phyloP scores from a whole-genome alignment of 1,284 basidiomycete species.

The Marasmius oreades region DNA sequence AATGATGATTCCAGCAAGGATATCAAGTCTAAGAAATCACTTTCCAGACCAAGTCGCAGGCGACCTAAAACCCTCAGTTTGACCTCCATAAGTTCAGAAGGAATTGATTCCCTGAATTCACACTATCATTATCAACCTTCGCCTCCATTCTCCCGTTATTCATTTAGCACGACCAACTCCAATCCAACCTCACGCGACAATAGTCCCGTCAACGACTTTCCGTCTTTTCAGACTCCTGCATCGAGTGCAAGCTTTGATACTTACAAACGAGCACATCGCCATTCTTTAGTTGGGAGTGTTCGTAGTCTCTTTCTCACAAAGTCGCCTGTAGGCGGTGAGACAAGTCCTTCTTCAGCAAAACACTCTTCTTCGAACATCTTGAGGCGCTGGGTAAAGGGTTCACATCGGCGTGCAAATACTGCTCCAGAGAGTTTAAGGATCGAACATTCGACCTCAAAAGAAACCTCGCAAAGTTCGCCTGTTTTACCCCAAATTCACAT shows the following conservation, averaged over 20 bases:
- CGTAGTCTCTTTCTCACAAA: constrained; percentile 8
- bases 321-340: constrained; percentile 27
- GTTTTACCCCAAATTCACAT: no score
- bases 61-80: constrained; percentile 45
- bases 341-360: constrained; percentile 25
- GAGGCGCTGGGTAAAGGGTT: constrained; percentile 43
- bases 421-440: constrained; percentile 39
- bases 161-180: constrained; percentile 40
- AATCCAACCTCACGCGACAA: constrained; percentile 30
- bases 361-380: constrained; percentile 33
- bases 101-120: constrained; percentile 16
- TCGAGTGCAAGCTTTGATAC: constrained; percentile 21
- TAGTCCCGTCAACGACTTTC: constrained; percentile 30
- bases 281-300: constrained; percentile 9
- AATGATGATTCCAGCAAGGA: constrained; percentile 2
- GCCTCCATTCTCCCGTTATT: constrained; percentile 42
- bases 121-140: constrained; percentile 23
- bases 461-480: no score
- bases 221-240: constrained; percentile 22
- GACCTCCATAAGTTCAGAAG: constrained; percentile 27
- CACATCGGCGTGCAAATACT: constrained; percentile 43
- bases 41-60: constrained; percentile 29
- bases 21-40: constrained; percentile 28
- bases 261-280: constrained; percentile 23
- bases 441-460: no score